Base-by-base conservation (phyloP, 2,329 filamentous ascomycete genomes). In the Drechslerella dactyloides region DNA sequence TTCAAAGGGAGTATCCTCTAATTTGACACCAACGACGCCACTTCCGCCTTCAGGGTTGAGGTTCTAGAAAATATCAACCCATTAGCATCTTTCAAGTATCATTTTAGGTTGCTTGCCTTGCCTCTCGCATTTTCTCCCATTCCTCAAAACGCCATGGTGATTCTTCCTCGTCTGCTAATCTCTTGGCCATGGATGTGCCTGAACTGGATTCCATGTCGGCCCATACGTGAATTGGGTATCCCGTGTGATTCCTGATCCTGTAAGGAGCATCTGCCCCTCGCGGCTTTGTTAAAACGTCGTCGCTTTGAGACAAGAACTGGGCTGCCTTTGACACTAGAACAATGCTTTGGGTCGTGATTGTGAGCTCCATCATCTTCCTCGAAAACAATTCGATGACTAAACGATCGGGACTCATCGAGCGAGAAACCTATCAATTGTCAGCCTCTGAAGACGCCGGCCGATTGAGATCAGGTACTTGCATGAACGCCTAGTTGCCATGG, bases 91-190 rank as follows among this genome's bases (percentile, higher is more conserved):
- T 24, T 52, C 6, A 4, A 19, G 62, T 46, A 63, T 52, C n/a
- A 33, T 24, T 50, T 23, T 10, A 30, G 19, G 52, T 15, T 50
- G 6, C 35, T 59, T 52, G 37, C 35, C 63, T 42, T 56, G 75
- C 75, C 59, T 77, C 94, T 80, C 94, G 90, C 84, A 97, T 96
- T 76, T 94, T 94, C 75, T 92, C 93, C 81, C 93, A 94, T 75
- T 97, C 92, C 80, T 99, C 94, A 74, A 99, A 99, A 75, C 92
- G 89, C 94, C 94, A 99, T 0, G 93, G 91, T 1, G 87, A 87
- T 80, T 99, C 94, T 77, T 96, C 87, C 7, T 94, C 96, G 77
- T 99, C 96, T 65, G 86, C 86, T 0, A 99, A 83, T 73, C 89
- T 92, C 1, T 90, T 86, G 3, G 88, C 88, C 68, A 90, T 87